Evolutionary conservation across 129 eudicot species (phyloP).

Genomic region (Deinandra increscens): DNA sequence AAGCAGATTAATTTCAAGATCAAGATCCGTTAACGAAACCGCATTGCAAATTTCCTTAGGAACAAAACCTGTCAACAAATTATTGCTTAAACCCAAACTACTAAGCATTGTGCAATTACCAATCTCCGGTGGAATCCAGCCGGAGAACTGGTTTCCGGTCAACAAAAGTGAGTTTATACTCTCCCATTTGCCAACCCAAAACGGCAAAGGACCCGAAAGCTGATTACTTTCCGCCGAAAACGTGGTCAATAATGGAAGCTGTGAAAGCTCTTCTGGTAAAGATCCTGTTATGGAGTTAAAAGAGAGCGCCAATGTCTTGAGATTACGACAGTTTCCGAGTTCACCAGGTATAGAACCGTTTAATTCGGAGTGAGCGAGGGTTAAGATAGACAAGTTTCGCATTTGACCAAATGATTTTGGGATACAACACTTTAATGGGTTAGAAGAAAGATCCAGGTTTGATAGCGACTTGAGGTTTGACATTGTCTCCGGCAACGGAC

Average conservation of each 20-base stretch:
- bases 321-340: conserved; percentile 56
- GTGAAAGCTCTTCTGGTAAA: conserved; percentile 57
- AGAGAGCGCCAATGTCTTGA: conserved; percentile 58
- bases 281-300: conserved; percentile 64
- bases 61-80: conserved; percentile 60
- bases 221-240: conserved; percentile 62
- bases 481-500: conserved; percentile 69
- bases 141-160: conserved; percentile 53
- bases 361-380: conserved; percentile 53
- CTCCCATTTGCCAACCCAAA: conserved; percentile 69
- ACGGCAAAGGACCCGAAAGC: conserved; percentile 63
- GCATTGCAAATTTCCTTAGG: conserved; percentile 73
- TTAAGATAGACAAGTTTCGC: conserved; percentile 46
- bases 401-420: conserved; percentile 52
- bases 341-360: conserved; percentile 65
- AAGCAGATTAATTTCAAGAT: conserved; percentile 56
- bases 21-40: conserved; percentile 43
- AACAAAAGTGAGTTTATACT: conserved; percentile 55
- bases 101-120: conserved; percentile 64
- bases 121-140: conserved; percentile 58
- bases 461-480: conserved; percentile 49
- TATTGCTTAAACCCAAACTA: conserved; percentile 50
- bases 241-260: conserved; percentile 41
- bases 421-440: conserved; percentile 62
- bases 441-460: conserved; percentile 65